phyloP scores from a whole-genome alignment of 2,329 filamentous ascomycete genomes.

The Aspergillus sp. region DNA sequence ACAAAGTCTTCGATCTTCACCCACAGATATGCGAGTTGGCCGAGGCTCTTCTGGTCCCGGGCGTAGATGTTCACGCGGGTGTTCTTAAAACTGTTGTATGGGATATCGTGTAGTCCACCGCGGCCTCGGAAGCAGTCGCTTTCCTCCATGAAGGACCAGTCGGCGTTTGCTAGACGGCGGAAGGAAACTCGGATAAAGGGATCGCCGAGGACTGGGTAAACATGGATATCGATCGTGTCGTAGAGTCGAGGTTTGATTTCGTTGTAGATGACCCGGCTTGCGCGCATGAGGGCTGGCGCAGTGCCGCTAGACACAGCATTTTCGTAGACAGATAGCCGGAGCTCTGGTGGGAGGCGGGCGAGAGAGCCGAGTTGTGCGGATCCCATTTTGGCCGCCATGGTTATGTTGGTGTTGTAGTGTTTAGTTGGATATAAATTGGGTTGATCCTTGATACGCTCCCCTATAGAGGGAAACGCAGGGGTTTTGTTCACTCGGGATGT shows the following conservation, averaged over 20 bases:
- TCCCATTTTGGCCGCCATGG: too few relatives aligned
- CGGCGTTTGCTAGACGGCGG: not conserved
- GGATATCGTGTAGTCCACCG: not conserved
- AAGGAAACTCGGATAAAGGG: not conserved
- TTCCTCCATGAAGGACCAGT: not conserved
- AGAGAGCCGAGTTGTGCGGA: not conserved
- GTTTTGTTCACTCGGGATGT: too few relatives aligned
- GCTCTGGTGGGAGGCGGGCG: not conserved
- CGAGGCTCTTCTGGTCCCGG: not conserved
- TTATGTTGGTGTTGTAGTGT: too few relatives aligned
- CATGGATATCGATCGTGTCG: conserved; percentile 6
- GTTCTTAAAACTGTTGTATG: not conserved
- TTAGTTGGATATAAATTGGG: too few relatives aligned
- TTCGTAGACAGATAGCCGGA: conserved; percentile 9
- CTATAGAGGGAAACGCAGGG: too few relatives aligned
- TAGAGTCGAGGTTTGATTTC: conserved; percentile 10
- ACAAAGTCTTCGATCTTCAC: not conserved
- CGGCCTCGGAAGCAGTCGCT: not conserved
- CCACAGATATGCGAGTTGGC: not conserved
- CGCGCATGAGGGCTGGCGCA: not conserved
- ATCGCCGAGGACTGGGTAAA: not conserved
- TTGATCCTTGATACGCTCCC: too few relatives aligned
- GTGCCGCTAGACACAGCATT: not conserved
- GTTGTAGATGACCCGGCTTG: conserved; percentile 7
- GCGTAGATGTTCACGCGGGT: not conserved